Evolutionary conservation across 2,329 filamentous ascomycete species (phyloP).

Genomic region (Salinomyces thailandicus): DNA sequence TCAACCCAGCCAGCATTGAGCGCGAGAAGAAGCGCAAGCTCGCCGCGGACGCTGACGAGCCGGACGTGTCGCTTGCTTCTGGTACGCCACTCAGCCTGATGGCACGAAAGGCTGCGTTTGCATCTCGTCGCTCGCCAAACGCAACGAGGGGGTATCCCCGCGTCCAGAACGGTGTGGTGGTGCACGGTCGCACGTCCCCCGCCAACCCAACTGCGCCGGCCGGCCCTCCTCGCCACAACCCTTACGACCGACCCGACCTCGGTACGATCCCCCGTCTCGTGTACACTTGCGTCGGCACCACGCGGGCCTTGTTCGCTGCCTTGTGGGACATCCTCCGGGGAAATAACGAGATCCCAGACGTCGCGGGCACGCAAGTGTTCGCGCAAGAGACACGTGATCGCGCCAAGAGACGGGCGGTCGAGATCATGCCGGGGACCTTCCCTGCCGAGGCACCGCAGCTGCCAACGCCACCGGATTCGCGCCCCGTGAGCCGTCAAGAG

Average conservation of each 20-base stretch:
- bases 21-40: background rate
- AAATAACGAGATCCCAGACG: background rate
- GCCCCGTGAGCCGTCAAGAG: background rate
- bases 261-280: background rate
- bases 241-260: background rate
- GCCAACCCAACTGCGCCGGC: background rate
- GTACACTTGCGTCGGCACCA: background rate
- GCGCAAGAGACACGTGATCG: background rate
- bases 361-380: background rate
- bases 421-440: background rate
- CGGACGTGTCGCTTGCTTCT: background rate
- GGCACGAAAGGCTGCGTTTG: background rate
- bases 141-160: no score
- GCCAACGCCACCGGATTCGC: background rate
- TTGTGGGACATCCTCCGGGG: background rate
- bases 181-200: no score
- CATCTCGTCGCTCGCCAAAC: background rate
- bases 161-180: no score
- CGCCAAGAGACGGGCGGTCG: conserved; percentile 1
- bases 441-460: background rate
- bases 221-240: background rate
- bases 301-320: background rate
- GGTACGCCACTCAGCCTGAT: background rate
- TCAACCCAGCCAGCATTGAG: no score
- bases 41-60: background rate